Evolutionary conservation across 495 filamentous ascomycete species (phyloP), one percentile per base, ranked within the genome.

Genomic region (Penicilliopsis zonata): DNA sequence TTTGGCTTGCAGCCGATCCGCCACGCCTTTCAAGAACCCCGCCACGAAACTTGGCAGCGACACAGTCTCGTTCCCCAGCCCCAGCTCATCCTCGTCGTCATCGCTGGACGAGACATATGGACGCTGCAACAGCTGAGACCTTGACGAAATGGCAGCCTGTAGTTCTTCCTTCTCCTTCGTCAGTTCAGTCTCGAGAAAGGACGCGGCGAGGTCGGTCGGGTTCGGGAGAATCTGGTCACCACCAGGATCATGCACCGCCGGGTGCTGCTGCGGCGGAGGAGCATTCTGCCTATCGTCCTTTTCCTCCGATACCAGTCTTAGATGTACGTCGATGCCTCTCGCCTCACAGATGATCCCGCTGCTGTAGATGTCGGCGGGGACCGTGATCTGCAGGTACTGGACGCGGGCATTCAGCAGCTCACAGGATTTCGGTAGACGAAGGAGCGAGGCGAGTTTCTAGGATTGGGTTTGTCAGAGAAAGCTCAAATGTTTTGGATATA

Each of bases 181-280:
- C 1, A 86, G 81, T 42, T 95, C 83, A 1, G 83, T 71, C 41
- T 85, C 70, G 9, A 96, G 63, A 54, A 94, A 95, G 0, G 82
- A 92, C 50, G 86, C 69, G 3, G 88, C 88, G 18, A 96, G 67
- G 36, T 88, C 79, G 39, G 78, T 69, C n/a, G 84, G 74, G 10
- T 80, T 84, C 3, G 84, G 83, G 8, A 93, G 32, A 21, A 47
- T 43, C 5, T 49, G 38, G 2, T 44, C 53, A 20, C 43, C 46
- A 6, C 21, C 35, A 12, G 33, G 7, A 9, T 48, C 44, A 33
- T 44, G 41, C 27, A 4, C 18, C 16, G 24, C 13, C 16, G 34
- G 5, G 8, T n/a, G 30, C 31, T 40, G 27, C 14, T 15, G 27
- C 10, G 24, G 25, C 26, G 34, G 28, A 39, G 37, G 31, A 8